Evolutionary conservation across 176 grass and related monocot genomes (phyloP).

Genomic region (Rhynchospora breviuscula): DNA sequence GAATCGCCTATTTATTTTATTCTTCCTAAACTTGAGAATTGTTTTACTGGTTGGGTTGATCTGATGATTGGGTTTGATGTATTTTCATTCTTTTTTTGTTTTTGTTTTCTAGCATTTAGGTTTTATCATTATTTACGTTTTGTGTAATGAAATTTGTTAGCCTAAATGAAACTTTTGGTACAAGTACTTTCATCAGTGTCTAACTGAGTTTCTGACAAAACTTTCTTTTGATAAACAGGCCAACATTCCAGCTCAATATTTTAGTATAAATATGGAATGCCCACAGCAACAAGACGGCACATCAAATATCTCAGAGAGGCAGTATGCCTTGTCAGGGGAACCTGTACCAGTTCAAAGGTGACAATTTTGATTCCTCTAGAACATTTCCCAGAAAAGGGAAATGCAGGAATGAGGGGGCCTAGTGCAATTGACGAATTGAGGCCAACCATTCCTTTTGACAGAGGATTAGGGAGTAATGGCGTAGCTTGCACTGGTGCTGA

Average conservation of each 20-base stretch:
- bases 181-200: not conserved
- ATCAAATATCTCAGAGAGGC: constrained; percentile 19
- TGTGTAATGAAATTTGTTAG: not conserved
- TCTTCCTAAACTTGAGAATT: too few relatives aligned
- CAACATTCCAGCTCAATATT: too few relatives aligned
- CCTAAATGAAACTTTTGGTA: not conserved
- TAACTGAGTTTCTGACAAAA: too few relatives aligned
- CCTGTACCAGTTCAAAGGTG: constrained; percentile 9
- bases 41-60: not conserved
- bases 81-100: too few relatives aligned
- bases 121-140: not conserved
- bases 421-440: too few relatives aligned
- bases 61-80: not conserved
- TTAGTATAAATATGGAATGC: too few relatives aligned
- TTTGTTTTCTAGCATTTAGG: constrained; percentile 7
- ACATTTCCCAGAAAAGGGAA: not conserved
- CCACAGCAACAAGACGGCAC: too few relatives aligned
- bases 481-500: too few relatives aligned
- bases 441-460: too few relatives aligned
- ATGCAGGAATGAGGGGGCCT: not conserved
- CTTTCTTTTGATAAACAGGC: too few relatives aligned
- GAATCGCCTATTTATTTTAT: too few relatives aligned
- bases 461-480: too few relatives aligned
- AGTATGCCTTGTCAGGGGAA: constrained; percentile 28
- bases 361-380: constrained; percentile 7